Base-by-base conservation (phyloP, 306 rosid species). In the Hippophae rhamnoides region DNA sequence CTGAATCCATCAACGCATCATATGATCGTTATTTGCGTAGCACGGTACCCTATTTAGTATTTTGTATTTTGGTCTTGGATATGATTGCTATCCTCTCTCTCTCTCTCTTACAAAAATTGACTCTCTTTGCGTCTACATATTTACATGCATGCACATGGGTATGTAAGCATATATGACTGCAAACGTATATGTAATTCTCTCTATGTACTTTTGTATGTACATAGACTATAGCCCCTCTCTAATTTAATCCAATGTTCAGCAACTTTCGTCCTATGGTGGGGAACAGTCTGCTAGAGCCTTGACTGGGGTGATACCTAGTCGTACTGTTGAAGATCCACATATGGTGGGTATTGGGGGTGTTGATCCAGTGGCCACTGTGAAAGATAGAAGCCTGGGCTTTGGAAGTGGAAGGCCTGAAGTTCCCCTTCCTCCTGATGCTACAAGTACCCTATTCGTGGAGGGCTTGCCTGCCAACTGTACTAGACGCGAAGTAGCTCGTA, bases 401-500 rank as follows among this genome's bases (percentile, higher is more conserved):
- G 75, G 87, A 54, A 49, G 89, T 67, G 84, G 87, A 71, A 85
- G 92, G 78, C 58, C 83, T 31, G 95, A 83, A 50, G 76, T 74
- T 71, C 81, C 94, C 51, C 92, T 90, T 74, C 98, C 98, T 44
- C 92, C 87, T 50, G 96, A 83, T 78, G 96, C 98, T 78, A 75
- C 95, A 43, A 90, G 79, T 78, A 90, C 96, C 10, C 84, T 90
- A 12, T 90, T 81, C 76, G 98, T 90, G 56, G 98, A 90, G 81
- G 98, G 98, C 58, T 82, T 90, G 69, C 98, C 98, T 63, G 55
- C 92, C 64, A 83, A 80, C 74, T 90, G 96, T 67, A 72, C 92
- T 5, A 76, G 96, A 63, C 90, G 98, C 55, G 98, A 90, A 83
- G 92, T 90, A 47, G 98, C 98, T 70, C 98, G 98, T 90, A 90